Base-by-base conservation (phyloP, 352 stramenopile genomes). In the Globisporangium takayamanum region DNA sequence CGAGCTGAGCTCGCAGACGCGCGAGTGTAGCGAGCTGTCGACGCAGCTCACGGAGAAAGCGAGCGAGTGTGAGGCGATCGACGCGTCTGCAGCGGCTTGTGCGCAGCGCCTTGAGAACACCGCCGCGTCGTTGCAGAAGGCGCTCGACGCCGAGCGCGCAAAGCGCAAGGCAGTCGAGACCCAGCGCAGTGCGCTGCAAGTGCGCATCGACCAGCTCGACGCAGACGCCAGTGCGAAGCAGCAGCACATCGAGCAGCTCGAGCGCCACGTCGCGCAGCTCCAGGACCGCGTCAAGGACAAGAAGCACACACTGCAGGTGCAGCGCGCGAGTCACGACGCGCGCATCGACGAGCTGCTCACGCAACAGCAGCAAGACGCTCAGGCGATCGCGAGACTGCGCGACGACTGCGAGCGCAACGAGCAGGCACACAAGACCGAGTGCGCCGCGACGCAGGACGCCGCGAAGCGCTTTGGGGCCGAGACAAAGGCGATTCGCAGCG, bases 141-240 rank as follows among this genome's bases (percentile, higher is more conserved):
- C 68, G 4, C 59, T 76, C 44, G 58, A 53, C 3, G 41, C 59
- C 16, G 80, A 89, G 57, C 66, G 66, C 10, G 67, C 81, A 15
- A 82, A 82, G 56, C 73, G 74, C 52, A 80, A 80, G 58, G 74
- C 81, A 47, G 44, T 71, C 12, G 76, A 90, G 45, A 70, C 48
- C 12, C 53, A 62, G 14, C 59, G 68, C 6, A 67, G 67, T 20
- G 59, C 57, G 15, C 36, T 80, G n/a, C 66, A 87, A 50, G 59
- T 57, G 51, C 66, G 81, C 49, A 46, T 80, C 37, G 66, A 72
- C 39, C 52, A 58, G n/a, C 62, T 80, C 37, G 76, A 80, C 53
- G 18, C 30, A 6, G 57, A 70, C 12, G 62, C 63, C 5, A 54
- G 51, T 0, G 56, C 65, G 20, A 73, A 78, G 22, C 53, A 81